These are phyloP conservation scores for Drechslerella dactyloides DNA, from an alignment of 2,329 filamentous ascomycete genomes.

Conservation along the genomic window DNA sequence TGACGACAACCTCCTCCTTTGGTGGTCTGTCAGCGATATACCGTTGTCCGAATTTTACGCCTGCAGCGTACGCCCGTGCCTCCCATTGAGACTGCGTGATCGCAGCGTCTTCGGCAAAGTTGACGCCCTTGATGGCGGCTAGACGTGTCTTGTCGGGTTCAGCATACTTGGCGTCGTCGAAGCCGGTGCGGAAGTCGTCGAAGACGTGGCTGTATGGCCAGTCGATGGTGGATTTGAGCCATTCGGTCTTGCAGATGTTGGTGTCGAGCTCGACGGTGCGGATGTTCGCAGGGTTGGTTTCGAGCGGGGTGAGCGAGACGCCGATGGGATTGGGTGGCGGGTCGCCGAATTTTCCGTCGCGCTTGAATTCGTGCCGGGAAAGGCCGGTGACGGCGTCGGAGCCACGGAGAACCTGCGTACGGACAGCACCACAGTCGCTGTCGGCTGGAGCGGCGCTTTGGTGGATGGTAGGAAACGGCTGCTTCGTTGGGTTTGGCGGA, in stretches of 20 bases:
- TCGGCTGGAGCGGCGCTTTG: conserved; percentile 9
- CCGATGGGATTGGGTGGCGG: conserved; percentile 35
- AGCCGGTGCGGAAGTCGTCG: conserved; percentile 34
- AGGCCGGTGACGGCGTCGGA: conserved; percentile 34
- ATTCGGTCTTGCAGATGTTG: conserved; percentile 49
- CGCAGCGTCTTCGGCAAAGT: conserved; percentile 26
- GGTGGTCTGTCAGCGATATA: conserved; percentile 30
- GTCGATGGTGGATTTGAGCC: conserved; percentile 44
- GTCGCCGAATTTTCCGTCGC: conserved; percentile 39
- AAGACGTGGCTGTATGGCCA: conserved; percentile 41
- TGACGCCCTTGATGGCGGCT: conserved; percentile 21
- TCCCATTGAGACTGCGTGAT: conserved; percentile 30
- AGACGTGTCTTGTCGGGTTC: background rate
- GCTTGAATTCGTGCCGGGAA: conserved; percentile 47
- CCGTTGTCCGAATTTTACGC: conserved; percentile 24
- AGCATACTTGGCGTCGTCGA: conserved; percentile 27
- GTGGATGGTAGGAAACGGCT: conserved; percentile 16
- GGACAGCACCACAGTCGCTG: conserved; percentile 29
- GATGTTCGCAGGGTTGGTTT: conserved; percentile 25
- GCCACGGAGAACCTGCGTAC: conserved; percentile 44
- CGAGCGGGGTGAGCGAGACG: conserved; percentile 9
- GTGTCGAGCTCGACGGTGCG: conserved; percentile 32
- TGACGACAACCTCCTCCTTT: conserved; percentile 5
- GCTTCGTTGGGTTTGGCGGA: conserved; percentile 19
- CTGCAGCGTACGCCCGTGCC: conserved; percentile 32